Evolutionary conservation across 2,329 filamentous ascomycete genomes (phyloP), one percentile per base, ranked within the genome.

Genomic region (Xylariaceae sp.): DNA sequence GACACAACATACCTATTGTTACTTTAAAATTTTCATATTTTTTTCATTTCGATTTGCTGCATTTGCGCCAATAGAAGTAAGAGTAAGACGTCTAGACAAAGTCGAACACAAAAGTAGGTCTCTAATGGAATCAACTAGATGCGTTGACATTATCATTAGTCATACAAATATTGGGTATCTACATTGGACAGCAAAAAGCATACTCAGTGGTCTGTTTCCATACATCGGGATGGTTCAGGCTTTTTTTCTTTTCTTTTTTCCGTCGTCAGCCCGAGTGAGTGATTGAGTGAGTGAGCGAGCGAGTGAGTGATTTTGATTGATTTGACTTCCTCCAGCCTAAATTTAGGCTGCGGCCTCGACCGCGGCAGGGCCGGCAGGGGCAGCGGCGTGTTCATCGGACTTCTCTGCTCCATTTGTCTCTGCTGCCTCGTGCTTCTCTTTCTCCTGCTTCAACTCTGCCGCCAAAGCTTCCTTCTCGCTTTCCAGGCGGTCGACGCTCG

Each of bases 91-190:
- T 19, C 19, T 19, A 19, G 19, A 19, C 19, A 19, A 19, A 19
- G 29, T n/a, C 29, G 30, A 45, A 45, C 43, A 45, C 43, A 45
- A 45, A 44, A 6, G 19, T 19, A 19, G 19, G 19, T 19, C 19
- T 12, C 42, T 12, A 45, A 29, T n/a, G 31, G 43, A 32, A 19
- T 31, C 43, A 45, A 31, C 43, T 45, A 45, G 31, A 45, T 45
- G 43, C 43, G 43, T 47, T 55, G 54, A 56, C 62, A 65, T 67
- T 65, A 65, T 62, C 60, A 65, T 65, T 64, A 65, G 54, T 62
- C 59, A 56, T 61, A 57, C 56, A 57, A 61, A 19, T 48, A 51
- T 59, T 57, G 57, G 57, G 59, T 61, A 59, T 60, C 60, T 62
- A 60, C 55, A 60, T 58, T 37, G 53, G 55, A 19, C 57, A 50